phyloP scores from a whole-genome alignment of 2,329 filamentous ascomycete genomes.

The Whalleya microplaca region DNA sequence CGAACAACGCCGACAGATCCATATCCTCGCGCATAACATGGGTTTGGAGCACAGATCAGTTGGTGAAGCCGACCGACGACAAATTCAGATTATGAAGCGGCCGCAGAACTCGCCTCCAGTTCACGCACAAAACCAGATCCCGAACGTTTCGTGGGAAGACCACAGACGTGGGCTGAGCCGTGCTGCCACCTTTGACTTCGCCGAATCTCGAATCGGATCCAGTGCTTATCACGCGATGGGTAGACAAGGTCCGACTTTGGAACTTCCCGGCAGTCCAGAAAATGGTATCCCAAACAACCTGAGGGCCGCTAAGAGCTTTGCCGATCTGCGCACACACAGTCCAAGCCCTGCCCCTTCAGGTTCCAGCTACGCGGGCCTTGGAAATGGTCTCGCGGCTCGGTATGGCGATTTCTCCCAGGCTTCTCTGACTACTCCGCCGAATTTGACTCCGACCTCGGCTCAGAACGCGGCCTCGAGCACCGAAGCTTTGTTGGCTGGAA shows the following conservation, averaged over 20 bases:
- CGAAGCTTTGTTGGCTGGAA: conserved; percentile 37
- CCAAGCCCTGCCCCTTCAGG: conserved; percentile 90
- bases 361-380: conserved; percentile 70
- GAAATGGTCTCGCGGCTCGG: conserved; percentile 49
- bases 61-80: conserved; percentile 82
- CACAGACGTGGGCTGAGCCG: conserved; percentile 85
- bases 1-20: conserved; percentile 84
- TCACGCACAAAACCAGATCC: conserved; percentile 56
- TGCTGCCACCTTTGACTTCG: conserved; percentile 97
- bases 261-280: conserved; percentile 80
- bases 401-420: conserved; percentile 39
- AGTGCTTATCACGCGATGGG: conserved; percentile 77
- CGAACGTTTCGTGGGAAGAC: conserved; percentile 72
- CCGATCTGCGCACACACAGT: conserved; percentile 91
- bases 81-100: conserved; percentile 85
- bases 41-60: conserved; percentile 88
- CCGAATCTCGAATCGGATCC: conserved; percentile 67
- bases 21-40: conserved; percentile 95
- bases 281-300: conserved; percentile 74
- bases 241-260: conserved; percentile 82
- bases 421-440: conserved; percentile 38
- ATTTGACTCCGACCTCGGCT: conserved; percentile 39
- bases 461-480: conserved; percentile 38
- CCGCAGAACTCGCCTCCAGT: conserved; percentile 57
- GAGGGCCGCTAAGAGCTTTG: conserved; percentile 93